Conservation (phyloP, 169 alveolate genomes). For the Eimeria acervulina region DNA sequence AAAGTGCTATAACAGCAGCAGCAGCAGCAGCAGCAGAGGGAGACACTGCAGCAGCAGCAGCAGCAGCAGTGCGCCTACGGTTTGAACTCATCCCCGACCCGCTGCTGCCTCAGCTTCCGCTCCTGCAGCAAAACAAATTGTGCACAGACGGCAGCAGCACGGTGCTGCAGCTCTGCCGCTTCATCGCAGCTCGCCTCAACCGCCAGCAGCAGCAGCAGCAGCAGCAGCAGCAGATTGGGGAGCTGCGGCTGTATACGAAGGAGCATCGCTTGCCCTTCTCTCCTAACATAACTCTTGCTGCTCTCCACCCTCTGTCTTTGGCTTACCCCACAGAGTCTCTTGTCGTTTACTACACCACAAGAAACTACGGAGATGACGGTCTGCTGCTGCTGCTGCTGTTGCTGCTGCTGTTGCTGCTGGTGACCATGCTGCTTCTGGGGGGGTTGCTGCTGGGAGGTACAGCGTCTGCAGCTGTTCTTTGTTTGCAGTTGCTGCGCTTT, state of each 20-base stretch:
- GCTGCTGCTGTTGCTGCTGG: conserved; percentile 38
- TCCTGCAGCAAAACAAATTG: conserved; percentile 17
- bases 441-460: neutral
- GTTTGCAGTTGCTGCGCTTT: neutral
- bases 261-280: conserved; percentile 56
- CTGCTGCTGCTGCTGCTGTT: no score
- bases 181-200: conserved; percentile 18
- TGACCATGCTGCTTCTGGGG: neutral
- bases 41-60: conserved; percentile 13
- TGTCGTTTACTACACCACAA: conserved; percentile 56
- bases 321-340: conserved; percentile 38
- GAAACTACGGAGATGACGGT: conserved; percentile 14
- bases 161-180: conserved; percentile 57
- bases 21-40: conserved; percentile 65
- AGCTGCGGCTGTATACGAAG: conserved; percentile 46
- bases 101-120: conserved; percentile 58
- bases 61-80: conserved; percentile 38
- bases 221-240: neutral
- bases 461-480: neutral
- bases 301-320: conserved; percentile 42
- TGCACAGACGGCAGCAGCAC: conserved; percentile 42
- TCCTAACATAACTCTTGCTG: conserved; percentile 53
- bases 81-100: conserved; percentile 80
- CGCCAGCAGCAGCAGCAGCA: neutral
- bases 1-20: conserved; percentile 31